Percentiles rank a stretch among this genome's conserved stretches.
phyloP scores from a whole-genome alignment of 192 early-diverging fungal species.

The Cladochytrium replicatum region DNA sequence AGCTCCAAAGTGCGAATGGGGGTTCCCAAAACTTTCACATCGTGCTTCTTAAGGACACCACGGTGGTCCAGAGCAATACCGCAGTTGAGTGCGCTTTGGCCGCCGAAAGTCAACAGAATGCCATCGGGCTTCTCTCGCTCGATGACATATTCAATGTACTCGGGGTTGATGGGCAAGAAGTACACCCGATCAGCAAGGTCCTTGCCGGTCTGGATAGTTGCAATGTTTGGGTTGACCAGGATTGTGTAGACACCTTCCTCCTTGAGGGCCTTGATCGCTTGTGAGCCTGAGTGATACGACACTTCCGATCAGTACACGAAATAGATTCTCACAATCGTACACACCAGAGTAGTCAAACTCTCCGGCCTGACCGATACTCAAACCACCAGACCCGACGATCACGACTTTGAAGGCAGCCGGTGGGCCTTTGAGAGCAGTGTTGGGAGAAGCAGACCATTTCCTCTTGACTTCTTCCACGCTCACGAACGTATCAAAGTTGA shows the following conservation, averaged over 20 bases:
- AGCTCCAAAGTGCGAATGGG: constrained; percentile 85
- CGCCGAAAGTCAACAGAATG: constrained; percentile 92
- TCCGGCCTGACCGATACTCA: constrained; percentile 95
- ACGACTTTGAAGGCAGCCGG: constrained; percentile 60
- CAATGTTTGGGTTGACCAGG: constrained; percentile 98
- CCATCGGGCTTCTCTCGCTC: constrained; percentile 92
- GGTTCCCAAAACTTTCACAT: constrained; percentile 90
- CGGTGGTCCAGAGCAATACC: constrained; percentile 79
- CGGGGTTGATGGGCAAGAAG: constrained; percentile 89
- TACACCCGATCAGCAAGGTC: constrained; percentile 89
- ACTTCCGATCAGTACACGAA: constrained; percentile 5
- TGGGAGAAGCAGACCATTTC: neutral
- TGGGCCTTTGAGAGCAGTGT: constrained; percentile 2
- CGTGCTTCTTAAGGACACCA: constrained; percentile 68
- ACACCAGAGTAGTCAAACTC: constrained; percentile 97
- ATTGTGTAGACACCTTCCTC: constrained; percentile 89
- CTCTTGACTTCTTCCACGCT: neutral
- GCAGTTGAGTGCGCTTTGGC: constrained; percentile 92
- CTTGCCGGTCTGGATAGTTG: constrained; percentile 93
- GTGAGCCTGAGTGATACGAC: constrained; percentile 50
- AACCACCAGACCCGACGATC: constrained; percentile 88
- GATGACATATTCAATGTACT: constrained; percentile 86
- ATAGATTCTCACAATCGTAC: constrained; percentile 11
- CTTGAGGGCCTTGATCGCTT: constrained; percentile 95
- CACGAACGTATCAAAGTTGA: too few species aligned